Conservation (phyloP, 1,284 basidiomycete species). For the Heterobasidion irregulare region DNA sequence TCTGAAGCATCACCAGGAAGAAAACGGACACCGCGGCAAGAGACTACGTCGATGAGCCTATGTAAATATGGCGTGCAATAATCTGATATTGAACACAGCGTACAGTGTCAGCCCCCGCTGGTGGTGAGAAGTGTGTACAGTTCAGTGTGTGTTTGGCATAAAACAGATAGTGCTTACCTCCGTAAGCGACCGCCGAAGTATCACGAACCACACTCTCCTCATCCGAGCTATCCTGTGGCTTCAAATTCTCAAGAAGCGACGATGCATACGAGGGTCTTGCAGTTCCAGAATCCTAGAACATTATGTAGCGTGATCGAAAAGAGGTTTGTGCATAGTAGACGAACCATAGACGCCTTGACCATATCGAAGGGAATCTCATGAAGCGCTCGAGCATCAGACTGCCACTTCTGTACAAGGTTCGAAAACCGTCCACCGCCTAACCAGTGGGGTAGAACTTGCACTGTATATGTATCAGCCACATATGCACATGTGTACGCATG, state of each 20-base stretch:
- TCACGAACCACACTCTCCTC: constrained; percentile 10
- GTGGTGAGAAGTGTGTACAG: background rate
- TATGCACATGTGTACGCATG: background rate
- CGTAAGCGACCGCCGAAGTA: constrained; percentile 14
- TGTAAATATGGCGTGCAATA: background rate
- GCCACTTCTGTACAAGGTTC: background rate
- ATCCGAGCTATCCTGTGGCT: constrained; percentile 9
- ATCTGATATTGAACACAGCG: background rate
- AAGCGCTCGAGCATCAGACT: constrained; percentile 8
- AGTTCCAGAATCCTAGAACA: constrained; percentile 7
- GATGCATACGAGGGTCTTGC: constrained; percentile 14
- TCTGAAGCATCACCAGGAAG: constrained; percentile 20
- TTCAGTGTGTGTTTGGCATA: background rate
- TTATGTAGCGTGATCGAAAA: background rate
- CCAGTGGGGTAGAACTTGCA: background rate
- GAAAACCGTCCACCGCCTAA: background rate
- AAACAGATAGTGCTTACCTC: constrained; percentile 4
- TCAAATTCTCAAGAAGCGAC: constrained; percentile 12
- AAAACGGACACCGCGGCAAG: constrained; percentile 13
- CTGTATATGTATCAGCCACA: background rate
- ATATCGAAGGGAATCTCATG: constrained; percentile 14
- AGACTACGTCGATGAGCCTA: background rate
- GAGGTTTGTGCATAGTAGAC: background rate
- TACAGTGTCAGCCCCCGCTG: constrained; percentile 15
- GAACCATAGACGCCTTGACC: constrained; percentile 12